phyloP scores from a whole-genome alignment of 2,329 filamentous ascomycete genomes.

The Penicillium nordicum region DNA sequence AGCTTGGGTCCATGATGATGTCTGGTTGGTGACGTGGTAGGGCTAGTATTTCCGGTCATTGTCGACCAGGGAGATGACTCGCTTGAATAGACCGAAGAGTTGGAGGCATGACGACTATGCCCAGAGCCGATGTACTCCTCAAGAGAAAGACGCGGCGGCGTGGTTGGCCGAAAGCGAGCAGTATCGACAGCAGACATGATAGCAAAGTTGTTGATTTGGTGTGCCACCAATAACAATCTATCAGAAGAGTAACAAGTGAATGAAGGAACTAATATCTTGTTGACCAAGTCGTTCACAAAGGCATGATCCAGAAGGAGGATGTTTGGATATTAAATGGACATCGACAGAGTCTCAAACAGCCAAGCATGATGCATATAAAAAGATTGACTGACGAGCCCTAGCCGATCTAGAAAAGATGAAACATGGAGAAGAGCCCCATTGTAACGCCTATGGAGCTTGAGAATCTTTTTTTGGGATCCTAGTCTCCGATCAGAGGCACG shows the following conservation, averaged over 20 bases:
- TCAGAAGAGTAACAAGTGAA: slow-evolving; percentile 18
- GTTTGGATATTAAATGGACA: slow-evolving; percentile 42
- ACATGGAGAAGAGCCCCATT: slow-evolving; percentile 37
- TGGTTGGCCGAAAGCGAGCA: slow-evolving; percentile 44
- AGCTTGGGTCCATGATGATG: slow-evolving; percentile 73
- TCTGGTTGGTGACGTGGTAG: slow-evolving; percentile 65
- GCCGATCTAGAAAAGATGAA: slow-evolving; percentile 38
- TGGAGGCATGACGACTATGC: slow-evolving; percentile 63
- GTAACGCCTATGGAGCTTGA: slow-evolving; percentile 29
- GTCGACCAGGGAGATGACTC: slow-evolving; percentile 68
- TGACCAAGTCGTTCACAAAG: slow-evolving; percentile 15
- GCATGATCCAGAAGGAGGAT: slow-evolving; percentile 19
- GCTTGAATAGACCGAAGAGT: slow-evolving; percentile 63
- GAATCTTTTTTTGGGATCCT: slow-evolving; percentile 27
- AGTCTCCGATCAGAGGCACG: slow-evolving; percentile 21
- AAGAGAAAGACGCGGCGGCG: slow-evolving; percentile 40
- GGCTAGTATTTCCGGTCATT: slow-evolving; percentile 66
- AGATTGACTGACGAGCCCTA: slow-evolving; percentile 25
- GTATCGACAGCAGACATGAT: slow-evolving; percentile 44
- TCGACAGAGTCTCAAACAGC: slow-evolving; percentile 18
- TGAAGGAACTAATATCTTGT: slow-evolving; percentile 9
- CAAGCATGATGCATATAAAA: slow-evolving; percentile 24
- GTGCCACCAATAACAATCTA: slow-evolving; percentile 13
- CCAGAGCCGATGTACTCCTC: slow-evolving; percentile 31
- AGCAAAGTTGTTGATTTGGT: slow-evolving; percentile 24